phyloP scores from a whole-genome alignment of 192 early-diverging fungal species.

The Oehlia diaphana region DNA sequence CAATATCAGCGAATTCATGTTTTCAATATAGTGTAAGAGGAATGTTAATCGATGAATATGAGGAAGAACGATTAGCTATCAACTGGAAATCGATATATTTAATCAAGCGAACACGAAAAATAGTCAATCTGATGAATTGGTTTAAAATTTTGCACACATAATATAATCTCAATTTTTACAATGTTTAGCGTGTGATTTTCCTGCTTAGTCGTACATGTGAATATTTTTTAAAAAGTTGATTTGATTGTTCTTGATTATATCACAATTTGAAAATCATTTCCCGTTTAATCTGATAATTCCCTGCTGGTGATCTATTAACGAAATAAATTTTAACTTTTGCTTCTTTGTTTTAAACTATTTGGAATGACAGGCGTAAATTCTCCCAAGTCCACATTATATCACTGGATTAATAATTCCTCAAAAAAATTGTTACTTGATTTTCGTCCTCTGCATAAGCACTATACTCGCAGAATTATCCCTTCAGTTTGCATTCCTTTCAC shows the following conservation, averaged over 20 bases:
- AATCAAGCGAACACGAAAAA: constrained; percentile 14
- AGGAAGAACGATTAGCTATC: constrained; percentile 25
- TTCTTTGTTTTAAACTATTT: too few relatives aligned
- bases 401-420: constrained; percentile 2
- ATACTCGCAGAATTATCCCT: constrained; percentile 27
- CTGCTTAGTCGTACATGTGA: too few relatives aligned
- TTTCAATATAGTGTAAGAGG: neutral
- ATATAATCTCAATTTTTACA: too few relatives aligned
- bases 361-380: neutral
- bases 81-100: neutral
- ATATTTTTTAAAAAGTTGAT: too few relatives aligned
- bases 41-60: constrained; percentile 12
- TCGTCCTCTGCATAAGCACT: constrained; percentile 25
- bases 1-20: constrained; percentile 22
- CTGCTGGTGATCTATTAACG: too few relatives aligned
- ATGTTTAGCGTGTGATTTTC: too few relatives aligned
- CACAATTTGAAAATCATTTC: too few relatives aligned
- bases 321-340: too few relatives aligned
- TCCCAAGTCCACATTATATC: neutral
- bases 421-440: constrained; percentile 37
- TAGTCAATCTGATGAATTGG: too few relatives aligned
- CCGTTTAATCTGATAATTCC: too few relatives aligned
- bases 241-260: too few relatives aligned
- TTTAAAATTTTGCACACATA: too few relatives aligned
- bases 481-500: constrained; percentile 42